Evolutionary conservation across 805 yeast species (phyloP), one percentile per base, ranked within the genome.

Genomic region (Lipomyces lipofer): DNA sequence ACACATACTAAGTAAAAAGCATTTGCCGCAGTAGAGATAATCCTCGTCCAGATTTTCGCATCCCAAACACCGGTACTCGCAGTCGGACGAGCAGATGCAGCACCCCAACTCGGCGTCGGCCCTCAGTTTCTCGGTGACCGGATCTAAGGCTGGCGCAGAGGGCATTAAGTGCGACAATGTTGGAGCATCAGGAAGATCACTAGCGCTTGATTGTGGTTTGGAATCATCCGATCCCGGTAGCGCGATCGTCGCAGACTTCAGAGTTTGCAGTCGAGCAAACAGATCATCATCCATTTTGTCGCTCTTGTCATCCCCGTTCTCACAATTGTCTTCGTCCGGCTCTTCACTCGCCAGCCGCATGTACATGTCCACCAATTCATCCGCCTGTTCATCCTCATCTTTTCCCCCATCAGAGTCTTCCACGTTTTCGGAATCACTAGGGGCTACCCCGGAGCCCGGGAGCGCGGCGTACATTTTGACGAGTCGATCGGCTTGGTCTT

Each of bases 61-160:
- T 6, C 51, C 57, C 12, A 49, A 17, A 36, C 62, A 58, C 9
- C 60, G 59, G 19, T 51, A 58, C 38, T 51, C 52, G 17, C 47
- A 60, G 45, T 58, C 62, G 25, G 38, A 43, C 1, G 62, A 51
- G 53, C 62, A 58, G 52, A 58, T 56, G 33, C 62, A 58, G 30
- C 62, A 58, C 9, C 62, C 62, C n/a, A 58, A 40, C 15, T 51
- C 60, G 4, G 53, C 53, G 24, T 58, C 60, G 33, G 51, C 60
- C 12, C 51, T 47, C 19, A 58, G 52, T 42, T 58, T 58, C 27
- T 21, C 17, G n/a, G 45, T 43, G 15, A 22, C 29, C 12, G 33
- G 36, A 17, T 47, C 49, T n/a, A n/a, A n/a, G 10, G 43, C 15
- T 8, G 60, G 53, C 3, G 42, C 56, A 4, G 44, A 28, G 4